These are phyloP conservation scores for Eucommia ulmoides DNA, from an alignment of 257 asterid genomes.

Conservation along the genomic window DNA sequence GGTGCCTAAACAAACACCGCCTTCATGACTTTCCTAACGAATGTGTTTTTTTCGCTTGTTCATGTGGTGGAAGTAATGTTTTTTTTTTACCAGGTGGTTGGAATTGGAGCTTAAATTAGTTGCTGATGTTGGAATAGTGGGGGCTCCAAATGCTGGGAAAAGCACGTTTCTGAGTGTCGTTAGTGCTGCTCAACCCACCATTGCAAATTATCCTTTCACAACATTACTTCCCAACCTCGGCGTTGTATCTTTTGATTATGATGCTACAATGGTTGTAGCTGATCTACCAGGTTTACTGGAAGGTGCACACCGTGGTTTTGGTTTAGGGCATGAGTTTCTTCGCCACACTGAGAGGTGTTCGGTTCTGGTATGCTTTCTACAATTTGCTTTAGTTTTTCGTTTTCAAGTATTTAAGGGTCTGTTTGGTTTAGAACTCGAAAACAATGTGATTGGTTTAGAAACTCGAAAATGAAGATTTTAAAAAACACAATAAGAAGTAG, in stretches of 20 bases:
- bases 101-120: conserved; percentile 93
- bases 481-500: too few relatives aligned
- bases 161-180: conserved; percentile 89
- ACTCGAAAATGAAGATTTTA: too few relatives aligned
- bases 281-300: conserved; percentile 93
- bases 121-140: conserved; percentile 95
- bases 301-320: conserved; percentile 96
- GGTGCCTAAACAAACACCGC: too few relatives aligned
- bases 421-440: too few relatives aligned
- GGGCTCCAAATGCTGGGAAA: conserved; percentile 98
- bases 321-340: conserved; percentile 93
- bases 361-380: conserved; percentile 49
- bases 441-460: too few relatives aligned
- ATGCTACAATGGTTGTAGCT: conserved; percentile 83
- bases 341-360: conserved; percentile 94
- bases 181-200: conserved; percentile 86
- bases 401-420: too few relatives aligned
- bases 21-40: too few relatives aligned
- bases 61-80: too few relatives aligned
- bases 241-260: conserved; percentile 81
- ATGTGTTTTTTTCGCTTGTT: too few relatives aligned
- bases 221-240: conserved; percentile 99
- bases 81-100: conserved; percentile 64
- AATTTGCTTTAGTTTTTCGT: conserved; percentile 4
- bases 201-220: conserved; percentile 93